Base-by-base conservation (phyloP, 2,329 filamentous ascomycete genomes). In the Nothophaeocryptopus gaeumannii region DNA sequence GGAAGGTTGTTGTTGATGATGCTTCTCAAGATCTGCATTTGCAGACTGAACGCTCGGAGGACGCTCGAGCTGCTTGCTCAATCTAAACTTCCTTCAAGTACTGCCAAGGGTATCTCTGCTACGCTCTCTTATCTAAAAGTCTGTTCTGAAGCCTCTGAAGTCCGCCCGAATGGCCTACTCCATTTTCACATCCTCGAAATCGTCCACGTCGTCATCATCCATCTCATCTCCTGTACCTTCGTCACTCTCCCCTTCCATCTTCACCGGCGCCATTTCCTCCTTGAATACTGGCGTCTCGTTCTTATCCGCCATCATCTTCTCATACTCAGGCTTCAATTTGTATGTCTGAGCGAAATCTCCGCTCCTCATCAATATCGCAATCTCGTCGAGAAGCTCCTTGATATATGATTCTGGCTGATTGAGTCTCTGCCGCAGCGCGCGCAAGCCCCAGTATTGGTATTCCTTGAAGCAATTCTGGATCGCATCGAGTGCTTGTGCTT, bases 381-480 rank as follows among this genome's bases (percentile, higher is more conserved):
- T 82, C 64, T 89, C 84, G 55, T 91, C 86, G 59, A 99, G 73
- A 1, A 85, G 86, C 66, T 93, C 83, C 47, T 92, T 89, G 54
- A 99, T 81, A 69, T 91, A 97, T n/a, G 86, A 84, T 67, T 97
- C 93, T 1, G 93, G 93, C 72, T 99, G 93, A 52, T 85, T 81
- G 34, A 95, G 81, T 53, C 80, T 76, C 43, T 83, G 78, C 56
- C 89, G 89, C 60, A 99, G 80, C 5, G 86, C 82, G 65, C 89
- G 91, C 78, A 97, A 88, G n/a, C 87, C 84, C 91, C 92, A 99
- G 71, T 93, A 97, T 62, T 85, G 84, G 77, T 87, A 95, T 63
- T 86, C 77, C 49, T 85, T 82, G 82, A 96, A 99, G 66, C 85
- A 86, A 41, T 80, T 74, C 75, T 92, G 90, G 54, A 99, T 84